Base-by-base conservation (phyloP, 768 basidiomycete genomes). In the Cytidiella melzeri region DNA sequence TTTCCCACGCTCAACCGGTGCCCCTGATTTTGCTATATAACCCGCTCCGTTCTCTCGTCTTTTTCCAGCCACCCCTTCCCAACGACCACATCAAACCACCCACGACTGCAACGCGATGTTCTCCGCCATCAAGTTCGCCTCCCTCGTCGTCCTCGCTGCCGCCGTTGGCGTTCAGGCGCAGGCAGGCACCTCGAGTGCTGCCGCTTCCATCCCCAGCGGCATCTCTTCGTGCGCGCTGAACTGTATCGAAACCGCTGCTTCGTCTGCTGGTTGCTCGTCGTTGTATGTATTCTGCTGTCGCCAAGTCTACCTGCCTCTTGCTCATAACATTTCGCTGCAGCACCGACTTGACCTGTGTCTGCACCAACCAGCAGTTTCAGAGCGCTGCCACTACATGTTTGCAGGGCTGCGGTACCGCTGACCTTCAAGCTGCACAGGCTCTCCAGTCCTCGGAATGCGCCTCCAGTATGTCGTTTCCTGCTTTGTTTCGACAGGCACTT, bases 351-450 rank as follows among this genome's bases (percentile, higher is more conserved):
- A 0, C 49, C 0, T 77, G 75, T 45, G 54, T 72, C 19, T 77
- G 75, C 61, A 56, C 64, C 2, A 70, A 64, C 43, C 9, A 45
- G 1, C 39, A 51, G 2, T 77, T 73, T 71, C 73, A 75, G 49
- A 0, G 1, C 3, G 59, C 60, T 1, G 69, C 68, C 2, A 6
- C 1, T 0, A 1, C 24, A 5, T 77, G 75, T 55, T 61, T 77
- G 19, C 1, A 24, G 19, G 65, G 56, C 36, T 77, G 75, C 51
- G 57, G 68, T 0, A 0, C 61, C 0, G 43, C 47, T 0, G 75
- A 76, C 9, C 1, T 57, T 1, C 5, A 44, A 1, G n/a, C 65
- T 1, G 76, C 74, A 0, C 1, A 19, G 10, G 45, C 45, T 10
- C 62, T 73, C 24, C 66, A 75, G 48, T 1, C 40, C 2, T 0